Evolutionary conservation across 768 basidiomycete genomes (phyloP).

Genomic region (Russula virescens): DNA sequence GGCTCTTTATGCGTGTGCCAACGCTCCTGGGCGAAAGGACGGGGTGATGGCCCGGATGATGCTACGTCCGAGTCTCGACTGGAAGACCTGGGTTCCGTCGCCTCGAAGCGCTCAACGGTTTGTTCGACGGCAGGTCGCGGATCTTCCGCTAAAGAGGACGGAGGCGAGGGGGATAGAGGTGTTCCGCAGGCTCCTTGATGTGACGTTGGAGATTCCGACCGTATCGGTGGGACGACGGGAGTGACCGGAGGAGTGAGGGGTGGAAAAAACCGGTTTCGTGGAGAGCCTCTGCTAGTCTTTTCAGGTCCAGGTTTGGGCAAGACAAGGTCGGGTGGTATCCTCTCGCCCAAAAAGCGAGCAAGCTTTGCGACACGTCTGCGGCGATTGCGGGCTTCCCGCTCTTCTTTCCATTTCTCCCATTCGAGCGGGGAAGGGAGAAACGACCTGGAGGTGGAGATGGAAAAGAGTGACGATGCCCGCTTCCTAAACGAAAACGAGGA

Average conservation of each 20-base stretch:
- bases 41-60: no score
- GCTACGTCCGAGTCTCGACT: background rate
- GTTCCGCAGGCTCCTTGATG: background rate
- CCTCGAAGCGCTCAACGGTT: background rate
- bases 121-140: background rate
- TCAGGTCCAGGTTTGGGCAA: background rate
- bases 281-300: background rate
- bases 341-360: conserved; percentile 16
- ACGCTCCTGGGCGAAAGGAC: background rate
- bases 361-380: conserved; percentile 23
- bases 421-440: background rate
- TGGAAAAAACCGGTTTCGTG: background rate
- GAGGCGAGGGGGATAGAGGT: background rate
- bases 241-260: background rate
- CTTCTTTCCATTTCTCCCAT: conserved; percentile 8
- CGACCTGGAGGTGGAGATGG: conserved; percentile 1
- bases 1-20: background rate
- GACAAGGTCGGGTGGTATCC: conserved; percentile 14
- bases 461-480: conserved; percentile 8
- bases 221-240: background rate
- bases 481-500: background rate
- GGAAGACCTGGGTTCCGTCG: background rate
- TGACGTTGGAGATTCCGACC: background rate
- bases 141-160: background rate
- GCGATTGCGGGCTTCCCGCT: conserved; percentile 4